Evolutionary conservation across 257 asterid genomes (phyloP), one percentile per base, ranked within the genome.

Genomic region (Primulina huaijiensis): DNA sequence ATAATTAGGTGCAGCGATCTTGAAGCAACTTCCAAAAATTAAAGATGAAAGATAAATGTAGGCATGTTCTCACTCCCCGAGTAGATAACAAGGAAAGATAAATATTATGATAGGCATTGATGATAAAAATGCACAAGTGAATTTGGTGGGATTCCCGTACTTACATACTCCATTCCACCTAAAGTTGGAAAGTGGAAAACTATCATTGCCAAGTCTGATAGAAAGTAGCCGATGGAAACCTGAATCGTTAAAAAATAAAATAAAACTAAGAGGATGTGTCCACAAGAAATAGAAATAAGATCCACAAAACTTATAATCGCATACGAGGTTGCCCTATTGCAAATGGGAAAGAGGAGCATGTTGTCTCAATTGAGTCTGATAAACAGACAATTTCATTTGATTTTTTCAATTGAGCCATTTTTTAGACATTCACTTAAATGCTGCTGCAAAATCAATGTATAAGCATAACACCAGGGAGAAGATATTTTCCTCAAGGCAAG

Each of bases 121-220:
- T 14, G 27, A 9, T 7, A 46, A 46, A 9, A 59, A 17, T 30
- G 17, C 35, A 12, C 31, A 29, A 74, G 75, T 60, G 62, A 46
- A 43, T 65, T 57, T 35, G 27, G 67, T 9, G 30, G 65, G 66
- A 33, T 78, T 62, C 66, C 46, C 61, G 56, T 70, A 85, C 99
- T 87, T 87, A 93, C 99, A 85, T 86, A 93, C 77, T 89, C 96
- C 74, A 80, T 56, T 55, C 98, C 98, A 71, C 98, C 98, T 81
- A 93, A 82, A 69, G 84, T 82, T 1, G 97, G 98, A 78, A 76
- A 89, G 43, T 83, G 52, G 69, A 81, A 89, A 21, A 83, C 21
- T 80, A 90, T 81, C 94, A 93, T 77, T 70, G 90, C 88, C 82
- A 89, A 75, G 81, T 93, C 98, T 11, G 92, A 67, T 27, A 93